phyloP scores from a whole-genome alignment of 2,329 filamentous ascomycete genomes.

The Amphichorda felina region DNA sequence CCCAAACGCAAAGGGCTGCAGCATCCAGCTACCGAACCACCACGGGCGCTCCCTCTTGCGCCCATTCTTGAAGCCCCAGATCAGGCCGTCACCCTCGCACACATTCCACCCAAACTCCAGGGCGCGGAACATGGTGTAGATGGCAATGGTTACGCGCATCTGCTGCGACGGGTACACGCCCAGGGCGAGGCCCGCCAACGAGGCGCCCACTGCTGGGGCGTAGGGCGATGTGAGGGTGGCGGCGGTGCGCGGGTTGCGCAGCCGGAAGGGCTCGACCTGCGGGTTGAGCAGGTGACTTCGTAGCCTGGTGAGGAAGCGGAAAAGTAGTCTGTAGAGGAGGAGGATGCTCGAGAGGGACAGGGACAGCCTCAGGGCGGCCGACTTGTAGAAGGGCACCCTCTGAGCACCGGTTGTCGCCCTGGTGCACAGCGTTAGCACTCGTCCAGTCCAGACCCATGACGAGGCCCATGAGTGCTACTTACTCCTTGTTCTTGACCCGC shows the following conservation, averaged over 20 bases:
- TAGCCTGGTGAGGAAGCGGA: conserved; percentile 77
- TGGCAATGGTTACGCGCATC: conserved; percentile 66
- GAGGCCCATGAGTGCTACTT: conserved; percentile 12
- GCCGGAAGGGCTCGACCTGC: conserved; percentile 69
- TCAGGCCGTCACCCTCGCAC: conserved; percentile 59
- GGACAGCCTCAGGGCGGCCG: conserved; percentile 64
- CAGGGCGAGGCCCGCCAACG: conserved; percentile 72
- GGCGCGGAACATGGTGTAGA: conserved; percentile 70
- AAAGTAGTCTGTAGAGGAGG: conserved; percentile 77
- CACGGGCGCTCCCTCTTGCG: conserved; percentile 53
- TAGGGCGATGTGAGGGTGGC: conserved; percentile 68
- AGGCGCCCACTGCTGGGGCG: conserved; percentile 83
- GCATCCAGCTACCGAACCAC: conserved; percentile 78
- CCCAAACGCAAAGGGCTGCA: conserved; percentile 65
- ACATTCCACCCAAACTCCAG: conserved; percentile 82
- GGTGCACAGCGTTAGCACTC: background rate
- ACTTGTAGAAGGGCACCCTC: conserved; percentile 47
- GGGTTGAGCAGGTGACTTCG: conserved; percentile 68
- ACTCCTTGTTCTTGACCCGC: conserved; percentile 34
- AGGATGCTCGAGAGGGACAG: conserved; percentile 76
- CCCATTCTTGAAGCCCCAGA: conserved; percentile 47
- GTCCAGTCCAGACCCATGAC: conserved; percentile 1
- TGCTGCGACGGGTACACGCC: conserved; percentile 57
- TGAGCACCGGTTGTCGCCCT: conserved; percentile 18
- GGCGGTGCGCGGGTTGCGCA: conserved; percentile 68